Evolutionary conservation across 257 asterid species (phyloP).

Genomic region (Forsythia viridissima): DNA sequence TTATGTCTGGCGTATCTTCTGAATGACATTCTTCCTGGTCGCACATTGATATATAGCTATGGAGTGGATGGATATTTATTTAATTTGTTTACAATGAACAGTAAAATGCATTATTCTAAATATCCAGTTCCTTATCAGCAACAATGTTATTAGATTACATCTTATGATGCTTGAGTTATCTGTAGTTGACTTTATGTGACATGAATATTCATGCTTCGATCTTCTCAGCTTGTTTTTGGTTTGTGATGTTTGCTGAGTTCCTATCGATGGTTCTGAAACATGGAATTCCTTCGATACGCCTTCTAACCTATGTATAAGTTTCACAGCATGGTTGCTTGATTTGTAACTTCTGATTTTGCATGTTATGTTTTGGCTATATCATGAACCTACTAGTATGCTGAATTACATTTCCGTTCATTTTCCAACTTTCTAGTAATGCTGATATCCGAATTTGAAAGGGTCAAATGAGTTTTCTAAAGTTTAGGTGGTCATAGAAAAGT

Average conservation of each 20-base stretch:
- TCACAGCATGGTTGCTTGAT: neutral
- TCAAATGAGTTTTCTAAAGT: neutral
- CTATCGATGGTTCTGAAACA: neutral
- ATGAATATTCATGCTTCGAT: neutral
- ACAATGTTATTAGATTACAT: no score
- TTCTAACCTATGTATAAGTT: neutral
- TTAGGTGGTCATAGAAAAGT: no score
- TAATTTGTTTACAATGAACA: neutral
- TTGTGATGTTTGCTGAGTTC: neutral
- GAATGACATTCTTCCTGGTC: neutral
- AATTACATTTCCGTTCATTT: neutral
- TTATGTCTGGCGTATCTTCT: neutral
- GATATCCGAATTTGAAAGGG: neutral
- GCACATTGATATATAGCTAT: neutral
- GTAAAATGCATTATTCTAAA: neutral
- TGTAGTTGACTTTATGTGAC: neutral
- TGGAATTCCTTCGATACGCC: neutral
- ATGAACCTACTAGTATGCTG: neutral
- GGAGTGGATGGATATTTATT: neutral
- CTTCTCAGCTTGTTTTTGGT: neutral
- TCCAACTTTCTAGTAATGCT: neutral
- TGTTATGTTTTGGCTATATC: neutral
- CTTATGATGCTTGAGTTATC: neutral
- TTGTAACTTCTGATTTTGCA: neutral
- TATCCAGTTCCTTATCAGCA: neutral